Evolutionary conservation across 2,329 filamentous ascomycete species (phyloP), one percentile per base, ranked within the genome.

Genomic region (Cryphonectria radicalis): DNA sequence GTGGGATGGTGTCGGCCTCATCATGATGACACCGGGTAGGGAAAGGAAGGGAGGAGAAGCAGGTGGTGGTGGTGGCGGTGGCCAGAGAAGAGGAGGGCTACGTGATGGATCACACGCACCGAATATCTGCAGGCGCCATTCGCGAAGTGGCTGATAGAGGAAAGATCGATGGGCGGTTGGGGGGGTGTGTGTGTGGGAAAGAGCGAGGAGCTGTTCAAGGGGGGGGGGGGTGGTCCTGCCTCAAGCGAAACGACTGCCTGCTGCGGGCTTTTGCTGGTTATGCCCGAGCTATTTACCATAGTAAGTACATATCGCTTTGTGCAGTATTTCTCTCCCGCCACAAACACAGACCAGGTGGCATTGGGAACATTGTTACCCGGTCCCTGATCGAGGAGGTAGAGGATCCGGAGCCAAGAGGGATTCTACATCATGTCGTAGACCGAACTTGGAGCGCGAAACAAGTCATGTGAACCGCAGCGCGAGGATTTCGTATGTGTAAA

Each of bases 91-190:
- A 46, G 14, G 28, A n/a, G 32, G 32, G n/a, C 64, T 50, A 66
- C 50, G 64, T 55, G 46, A 14, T 55, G 65, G 65, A 60, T 67
- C 66, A 67, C 35, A 46, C 55, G 37, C 66, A 67, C 37, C 37
- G 40, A 42, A 10, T 32, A n/a, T 37, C 66, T 62, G 66, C 66
- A 60, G 55, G 55, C 28, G 55, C 55, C 25, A 60, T 35, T 43
- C 40, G 57, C 25, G 25, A 53, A n/a, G 22, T 22, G 17, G 2
- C n/a, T 35, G 40, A 62, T 28, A 35, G 4, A 43, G 46, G 19
- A 50, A 50, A 50, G 66, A 46, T 22, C 55, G 55, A 37, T 42
- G 57, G 55, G 55, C 8, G 19, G 35, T 14, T 2, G 14, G 10
- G 14, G 10, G n/a, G 35, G 35, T 55, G 43, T 19, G 42, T 32